Conservation (phyloP, 129 eudicot genomes). For the Artemisia annua region DNA sequence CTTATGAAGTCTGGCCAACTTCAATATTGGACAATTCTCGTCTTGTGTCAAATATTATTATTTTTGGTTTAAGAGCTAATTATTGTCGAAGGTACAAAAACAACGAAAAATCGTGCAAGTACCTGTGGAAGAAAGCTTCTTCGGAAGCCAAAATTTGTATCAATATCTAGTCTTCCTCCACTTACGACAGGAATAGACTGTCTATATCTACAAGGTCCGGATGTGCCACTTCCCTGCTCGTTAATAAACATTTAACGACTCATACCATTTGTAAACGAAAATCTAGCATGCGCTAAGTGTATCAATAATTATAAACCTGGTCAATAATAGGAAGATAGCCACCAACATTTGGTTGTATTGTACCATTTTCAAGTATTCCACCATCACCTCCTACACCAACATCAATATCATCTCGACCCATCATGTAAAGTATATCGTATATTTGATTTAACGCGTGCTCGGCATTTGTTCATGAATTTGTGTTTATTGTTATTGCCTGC, state of each 20-base stretch:
- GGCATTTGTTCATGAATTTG: slow-evolving; percentile 79
- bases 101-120: neutral
- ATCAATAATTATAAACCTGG: slow-evolving; percentile 47
- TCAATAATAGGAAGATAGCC: slow-evolving; percentile 91
- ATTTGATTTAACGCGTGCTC: slow-evolving; percentile 86
- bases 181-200: slow-evolving; percentile 72
- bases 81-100: neutral
- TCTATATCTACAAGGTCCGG: slow-evolving; percentile 84
- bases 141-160: slow-evolving; percentile 69
- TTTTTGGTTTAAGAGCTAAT: too few relatives aligned
- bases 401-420: slow-evolving; percentile 77
- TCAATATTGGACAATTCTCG: too few relatives aligned
- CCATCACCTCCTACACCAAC: slow-evolving; percentile 98
- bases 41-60: too few relatives aligned
- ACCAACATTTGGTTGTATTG: slow-evolving; percentile 73
- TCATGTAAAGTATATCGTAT: slow-evolving; percentile 86
- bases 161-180: slow-evolving; percentile 73
- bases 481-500: slow-evolving; percentile 77
- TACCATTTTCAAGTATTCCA: slow-evolving; percentile 69
- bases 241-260: neutral
- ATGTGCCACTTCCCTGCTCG: slow-evolving; percentile 56
- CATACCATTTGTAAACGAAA: neutral
- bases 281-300: neutral
- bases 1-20: too few relatives aligned
- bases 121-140: slow-evolving; percentile 91